Evolutionary conservation across 1,139 yeast genomes (phyloP).

Genomic region (Saccharomyces pastorianus): DNA sequence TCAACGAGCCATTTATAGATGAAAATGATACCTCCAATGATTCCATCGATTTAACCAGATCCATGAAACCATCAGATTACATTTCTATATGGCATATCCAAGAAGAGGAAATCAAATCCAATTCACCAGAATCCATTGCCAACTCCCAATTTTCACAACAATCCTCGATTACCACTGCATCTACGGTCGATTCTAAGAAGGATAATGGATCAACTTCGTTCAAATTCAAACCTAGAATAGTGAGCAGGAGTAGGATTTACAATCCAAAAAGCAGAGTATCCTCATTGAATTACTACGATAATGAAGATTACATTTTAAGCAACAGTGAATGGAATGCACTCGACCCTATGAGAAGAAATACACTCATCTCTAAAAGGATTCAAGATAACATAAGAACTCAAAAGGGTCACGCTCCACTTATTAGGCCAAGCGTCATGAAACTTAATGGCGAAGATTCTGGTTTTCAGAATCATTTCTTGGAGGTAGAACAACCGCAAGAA

Average conservation of each 20-base stretch:
- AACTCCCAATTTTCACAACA: constrained; percentile 24
- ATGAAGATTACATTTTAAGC: constrained; percentile 9
- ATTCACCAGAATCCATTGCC: constrained; percentile 29
- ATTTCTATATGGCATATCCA: constrained; percentile 34
- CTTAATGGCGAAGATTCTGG: neutral
- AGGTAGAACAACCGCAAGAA: neutral
- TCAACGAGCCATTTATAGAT: constrained; percentile 23
- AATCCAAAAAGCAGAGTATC: constrained; percentile 5
- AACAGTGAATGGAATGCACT: constrained; percentile 10
- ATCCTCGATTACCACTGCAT: constrained; percentile 13
- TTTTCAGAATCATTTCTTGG: neutral
- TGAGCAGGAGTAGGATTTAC: constrained; percentile 12
- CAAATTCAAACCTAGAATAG: constrained; percentile 16
- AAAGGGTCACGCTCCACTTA: neutral
- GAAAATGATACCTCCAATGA: constrained; percentile 34
- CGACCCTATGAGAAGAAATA: constrained; percentile 23
- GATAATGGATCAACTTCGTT: constrained; percentile 3
- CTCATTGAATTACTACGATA: constrained; percentile 1
- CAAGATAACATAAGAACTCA: constrained; percentile 12
- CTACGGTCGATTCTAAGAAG: constrained; percentile 6
- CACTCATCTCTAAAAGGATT: constrained; percentile 17
- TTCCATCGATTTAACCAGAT: constrained; percentile 40
- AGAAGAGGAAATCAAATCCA: constrained; percentile 21
- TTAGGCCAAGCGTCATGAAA: neutral
- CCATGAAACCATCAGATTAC: constrained; percentile 31